phyloP scores from a whole-genome alignment of 129 eudicot species.

The Chrysanthemum makinoi region DNA sequence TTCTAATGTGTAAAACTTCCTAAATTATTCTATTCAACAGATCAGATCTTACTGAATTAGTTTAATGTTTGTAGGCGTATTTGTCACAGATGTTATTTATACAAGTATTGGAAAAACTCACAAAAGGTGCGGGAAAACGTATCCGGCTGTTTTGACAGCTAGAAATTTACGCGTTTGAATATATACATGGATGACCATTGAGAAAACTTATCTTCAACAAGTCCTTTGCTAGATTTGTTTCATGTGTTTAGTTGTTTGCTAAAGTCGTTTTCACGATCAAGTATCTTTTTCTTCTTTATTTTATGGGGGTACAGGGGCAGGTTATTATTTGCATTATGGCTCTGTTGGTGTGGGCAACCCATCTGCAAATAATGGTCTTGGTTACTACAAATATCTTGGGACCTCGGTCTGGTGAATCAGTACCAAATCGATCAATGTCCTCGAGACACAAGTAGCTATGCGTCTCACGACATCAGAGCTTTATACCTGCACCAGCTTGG shows the following conservation, averaged over 20 bases:
- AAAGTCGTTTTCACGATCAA: background rate
- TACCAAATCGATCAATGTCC: slow-evolving; percentile 50
- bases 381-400: slow-evolving; percentile 62
- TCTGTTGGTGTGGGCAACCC: slow-evolving; percentile 56
- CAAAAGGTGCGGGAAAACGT: background rate
- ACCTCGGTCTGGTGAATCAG: slow-evolving; percentile 56
- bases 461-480: slow-evolving; percentile 50
- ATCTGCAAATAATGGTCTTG: slow-evolving; percentile 55
- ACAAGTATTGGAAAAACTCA: background rate
- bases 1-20: too few species aligned
- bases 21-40: too few species aligned
- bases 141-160: background rate
- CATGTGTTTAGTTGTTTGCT: background rate
- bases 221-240: background rate
- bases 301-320: slow-evolving; percentile 58
- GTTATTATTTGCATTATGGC: slow-evolving; percentile 65
- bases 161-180: background rate
- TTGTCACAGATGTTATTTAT: background rate
- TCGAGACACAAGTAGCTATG: slow-evolving; percentile 57
- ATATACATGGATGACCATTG: background rate
- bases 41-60: too few species aligned
- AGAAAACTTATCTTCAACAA: background rate
- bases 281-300: background rate
- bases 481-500: slow-evolving; percentile 76
- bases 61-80: background rate